These are phyloP conservation scores for Capillidium heterosporum DNA, from an alignment of 371 early-diverging fungal species.

Conservation along the genomic window DNA sequence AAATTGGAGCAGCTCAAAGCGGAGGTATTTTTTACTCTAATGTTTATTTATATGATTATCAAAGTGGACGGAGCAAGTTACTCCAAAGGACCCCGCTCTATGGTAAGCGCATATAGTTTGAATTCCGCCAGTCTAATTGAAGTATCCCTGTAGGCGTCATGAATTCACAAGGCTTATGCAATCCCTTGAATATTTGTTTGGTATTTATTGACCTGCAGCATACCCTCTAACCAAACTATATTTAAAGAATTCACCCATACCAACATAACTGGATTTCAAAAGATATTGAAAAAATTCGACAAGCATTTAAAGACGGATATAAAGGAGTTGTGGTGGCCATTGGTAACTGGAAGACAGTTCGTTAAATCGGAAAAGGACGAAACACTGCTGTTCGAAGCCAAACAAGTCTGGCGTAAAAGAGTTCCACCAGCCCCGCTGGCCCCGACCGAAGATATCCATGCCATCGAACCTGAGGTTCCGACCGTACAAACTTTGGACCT, in stretches of 20 bases:
- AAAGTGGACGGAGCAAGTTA: slow-evolving; percentile 23
- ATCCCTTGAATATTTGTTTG: slow-evolving; percentile 24
- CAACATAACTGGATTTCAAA: slow-evolving; percentile 34
- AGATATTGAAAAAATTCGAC: slow-evolving; percentile 41
- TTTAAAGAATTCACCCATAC: slow-evolving; percentile 27
- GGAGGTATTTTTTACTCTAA: slow-evolving; percentile 10
- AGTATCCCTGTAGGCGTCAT: slow-evolving; percentile 11
- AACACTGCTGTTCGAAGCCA: slow-evolving; percentile 22
- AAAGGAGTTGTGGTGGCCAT: slow-evolving; percentile 25
- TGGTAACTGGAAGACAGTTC: slow-evolving; percentile 23
- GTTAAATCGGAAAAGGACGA: slow-evolving; percentile 33
- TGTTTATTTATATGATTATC: not conserved
- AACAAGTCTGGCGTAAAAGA: slow-evolving; percentile 28
- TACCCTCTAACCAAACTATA: not conserved
- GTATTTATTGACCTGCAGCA: slow-evolving; percentile 2
- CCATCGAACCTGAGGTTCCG: slow-evolving; percentile 15
- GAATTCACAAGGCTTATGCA: slow-evolving; percentile 22
- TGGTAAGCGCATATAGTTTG: slow-evolving; percentile 16
- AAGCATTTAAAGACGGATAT: slow-evolving; percentile 18
- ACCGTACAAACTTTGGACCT: slow-evolving; percentile 25
- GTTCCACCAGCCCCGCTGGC: slow-evolving; percentile 12
- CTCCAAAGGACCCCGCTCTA: slow-evolving; percentile 15
- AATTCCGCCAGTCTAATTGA: not conserved
- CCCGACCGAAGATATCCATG: not conserved
- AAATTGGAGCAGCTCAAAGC: slow-evolving; percentile 16